Evolutionary conservation across 2,329 filamentous ascomycete species (phyloP).

Genomic region (Aspergillus ochraceoroseus): DNA sequence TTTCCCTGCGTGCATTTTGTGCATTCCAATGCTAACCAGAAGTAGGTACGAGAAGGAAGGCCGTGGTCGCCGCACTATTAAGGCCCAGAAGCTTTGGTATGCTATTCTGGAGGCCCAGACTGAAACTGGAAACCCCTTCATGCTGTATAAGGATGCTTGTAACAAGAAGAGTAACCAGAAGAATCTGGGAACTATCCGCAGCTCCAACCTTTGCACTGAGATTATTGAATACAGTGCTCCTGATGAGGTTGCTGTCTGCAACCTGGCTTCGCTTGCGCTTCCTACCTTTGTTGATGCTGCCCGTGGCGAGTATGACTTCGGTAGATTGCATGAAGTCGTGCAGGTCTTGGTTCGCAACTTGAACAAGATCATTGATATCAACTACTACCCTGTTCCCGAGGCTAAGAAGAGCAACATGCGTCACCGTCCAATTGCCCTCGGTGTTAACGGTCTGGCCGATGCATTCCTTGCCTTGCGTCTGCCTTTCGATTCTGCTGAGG

Average conservation of each 20-base stretch:
- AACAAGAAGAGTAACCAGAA: conserved; percentile 99
- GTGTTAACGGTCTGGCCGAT: conserved; percentile 96
- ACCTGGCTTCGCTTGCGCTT: conserved; percentile 88
- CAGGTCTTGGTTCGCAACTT: conserved; percentile 91
- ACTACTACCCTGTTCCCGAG: conserved; percentile 96
- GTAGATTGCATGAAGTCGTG: conserved; percentile 91
- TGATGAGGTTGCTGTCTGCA: conserved; percentile 98
- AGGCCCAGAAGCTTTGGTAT: conserved; percentile 99
- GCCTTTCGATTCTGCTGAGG: conserved; percentile 94
- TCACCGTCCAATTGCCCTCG: conserved; percentile 90
- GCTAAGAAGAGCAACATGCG: conserved; percentile 95
- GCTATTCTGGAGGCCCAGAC: conserved; percentile 97
- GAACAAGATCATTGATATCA: conserved; percentile 97
- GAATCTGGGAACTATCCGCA: conserved; percentile 96
- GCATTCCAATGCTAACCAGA: conserved; percentile 9
- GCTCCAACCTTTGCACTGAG: conserved; percentile 97
- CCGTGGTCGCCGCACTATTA: conserved; percentile 82
- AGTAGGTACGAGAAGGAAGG: conserved; percentile 77
- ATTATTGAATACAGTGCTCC: conserved; percentile 96
- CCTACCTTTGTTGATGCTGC: conserved; percentile 86
- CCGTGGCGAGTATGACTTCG: conserved; percentile 83
- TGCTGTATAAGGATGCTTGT: conserved; percentile 98
- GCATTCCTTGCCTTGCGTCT: conserved; percentile 94
- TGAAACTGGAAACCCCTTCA: conserved; percentile 98
- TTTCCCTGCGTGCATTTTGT: conserved; percentile 8